These are phyloP conservation scores for Nemania diffusa DNA, from an alignment of 2,329 filamentous ascomycete genomes.

Conservation along the genomic window DNA sequence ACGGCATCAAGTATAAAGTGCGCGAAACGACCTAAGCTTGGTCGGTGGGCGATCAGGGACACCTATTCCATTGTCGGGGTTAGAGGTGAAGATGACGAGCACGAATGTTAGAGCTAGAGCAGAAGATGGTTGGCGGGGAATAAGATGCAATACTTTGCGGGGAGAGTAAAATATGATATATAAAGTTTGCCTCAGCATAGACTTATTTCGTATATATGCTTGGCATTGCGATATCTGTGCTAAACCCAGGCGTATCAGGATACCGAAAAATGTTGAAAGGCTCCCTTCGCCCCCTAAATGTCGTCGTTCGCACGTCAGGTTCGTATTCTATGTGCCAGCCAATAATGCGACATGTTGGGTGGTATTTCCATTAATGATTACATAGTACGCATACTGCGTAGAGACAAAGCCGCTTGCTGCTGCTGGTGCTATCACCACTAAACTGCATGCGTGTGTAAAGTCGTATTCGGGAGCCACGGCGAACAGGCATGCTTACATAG, in stretches of 20 bases:
- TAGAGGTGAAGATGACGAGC: neutral
- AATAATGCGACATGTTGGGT: conserved; percentile 17
- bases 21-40: conserved; percentile 11
- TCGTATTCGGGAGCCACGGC: conserved; percentile 27
- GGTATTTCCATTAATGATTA: no score
- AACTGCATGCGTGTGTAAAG: neutral
- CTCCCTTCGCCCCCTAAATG: neutral
- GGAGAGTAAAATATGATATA: neutral
- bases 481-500: conserved; percentile 1
- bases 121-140: neutral
- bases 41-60: conserved; percentile 21
- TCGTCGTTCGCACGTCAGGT: neutral
- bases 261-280: neutral
- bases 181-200: neutral
- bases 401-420: neutral
- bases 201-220: conserved; percentile 11
- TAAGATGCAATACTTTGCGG: conserved; percentile 3
- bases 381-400: no score
- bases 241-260: neutral
- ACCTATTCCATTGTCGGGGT: neutral
- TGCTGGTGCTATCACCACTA: conserved; percentile 9
- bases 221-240: conserved; percentile 3
- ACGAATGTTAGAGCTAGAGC: neutral
- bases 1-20: conserved; percentile 13
- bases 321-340: conserved; percentile 9